Percentiles rank a stretch among this genome's conserved stretches.
These are phyloP conservation scores for Gentiana macrophylla DNA, from an alignment of 257 asterid genomes.

Conservation along the genomic window DNA sequence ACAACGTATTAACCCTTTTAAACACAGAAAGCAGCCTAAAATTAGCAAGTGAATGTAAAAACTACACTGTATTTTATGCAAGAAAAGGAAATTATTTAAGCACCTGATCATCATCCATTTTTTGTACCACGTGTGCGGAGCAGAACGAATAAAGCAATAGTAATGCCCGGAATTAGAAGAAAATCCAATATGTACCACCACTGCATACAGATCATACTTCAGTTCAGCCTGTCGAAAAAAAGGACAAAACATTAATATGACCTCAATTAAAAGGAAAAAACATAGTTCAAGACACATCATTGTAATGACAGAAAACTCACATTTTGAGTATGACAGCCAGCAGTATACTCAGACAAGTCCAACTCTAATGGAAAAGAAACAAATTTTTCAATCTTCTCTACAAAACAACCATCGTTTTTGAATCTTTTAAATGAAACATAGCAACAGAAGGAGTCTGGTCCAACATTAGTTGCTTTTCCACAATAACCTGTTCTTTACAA, in stretches of 20 bases:
- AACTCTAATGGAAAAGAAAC: constrained; percentile 65
- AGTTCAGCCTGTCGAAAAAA: constrained; percentile 42
- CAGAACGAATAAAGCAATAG: constrained; percentile 60
- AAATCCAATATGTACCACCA: constrained; percentile 74
- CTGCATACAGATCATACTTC: constrained; percentile 58
- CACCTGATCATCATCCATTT: constrained; percentile 85
- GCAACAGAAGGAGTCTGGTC: constrained; percentile 65
- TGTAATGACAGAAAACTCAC: constrained; percentile 28
- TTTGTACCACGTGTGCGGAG: constrained; percentile 62
- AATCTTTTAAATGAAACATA: constrained; percentile 81
- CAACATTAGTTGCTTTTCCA: constrained; percentile 73
- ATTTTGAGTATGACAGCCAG: constrained; percentile 15
- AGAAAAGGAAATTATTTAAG: background rate
- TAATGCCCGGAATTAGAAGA: constrained; percentile 80
- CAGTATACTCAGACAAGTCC: constrained; percentile 58
- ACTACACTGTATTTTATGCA: background rate
- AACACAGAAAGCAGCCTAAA: background rate
- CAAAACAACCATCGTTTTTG: constrained; percentile 61
- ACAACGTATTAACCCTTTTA: background rate
- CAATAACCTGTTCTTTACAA: constrained; percentile 64
- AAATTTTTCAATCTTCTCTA: constrained; percentile 73
- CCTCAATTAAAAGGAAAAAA: background rate
- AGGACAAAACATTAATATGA: background rate
- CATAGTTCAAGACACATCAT: background rate
- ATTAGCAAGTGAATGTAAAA: background rate